These are phyloP conservation scores for Phytophthora pseudosyringae DNA, from an alignment of 352 stramenopile genomes.

Conservation along the genomic window DNA sequence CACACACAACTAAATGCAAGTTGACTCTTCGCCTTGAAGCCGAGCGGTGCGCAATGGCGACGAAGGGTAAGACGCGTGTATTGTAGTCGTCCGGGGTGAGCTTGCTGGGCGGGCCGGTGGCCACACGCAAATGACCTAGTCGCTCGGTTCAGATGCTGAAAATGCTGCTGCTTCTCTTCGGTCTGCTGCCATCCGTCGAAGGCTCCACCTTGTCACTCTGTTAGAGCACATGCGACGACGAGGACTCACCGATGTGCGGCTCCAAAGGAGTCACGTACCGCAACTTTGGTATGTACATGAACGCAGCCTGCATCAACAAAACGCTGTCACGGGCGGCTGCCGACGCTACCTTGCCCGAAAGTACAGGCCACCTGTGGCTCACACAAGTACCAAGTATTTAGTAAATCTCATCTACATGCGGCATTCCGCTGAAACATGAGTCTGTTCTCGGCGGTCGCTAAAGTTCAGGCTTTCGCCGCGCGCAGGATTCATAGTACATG, in stretches of 20 bases:
- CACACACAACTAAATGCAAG: too few relatives aligned
- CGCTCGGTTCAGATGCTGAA: constrained; percentile 5
- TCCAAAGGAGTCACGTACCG: constrained; percentile 41
- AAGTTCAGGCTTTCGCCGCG: constrained; percentile 4
- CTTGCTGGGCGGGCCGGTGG: too few relatives aligned
- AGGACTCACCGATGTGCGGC: constrained; percentile 27
- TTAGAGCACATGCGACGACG: constrained; percentile 1
- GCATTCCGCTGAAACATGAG: too few relatives aligned
- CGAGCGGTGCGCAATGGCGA: too few relatives aligned
- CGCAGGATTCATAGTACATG: too few relatives aligned
- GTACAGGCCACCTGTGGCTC: too few relatives aligned
- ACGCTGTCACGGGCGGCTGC: constrained; percentile 22
- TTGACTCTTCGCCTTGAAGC: too few relatives aligned
- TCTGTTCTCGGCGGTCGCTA: not conserved
- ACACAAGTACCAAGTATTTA: too few relatives aligned
- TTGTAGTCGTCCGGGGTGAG: too few relatives aligned
- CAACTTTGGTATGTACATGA: constrained; percentile 44
- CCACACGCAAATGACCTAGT: too few relatives aligned
- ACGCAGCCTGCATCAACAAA: constrained; percentile 34
- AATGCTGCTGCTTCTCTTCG: constrained; percentile 18
- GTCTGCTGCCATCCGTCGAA: constrained; percentile 11
- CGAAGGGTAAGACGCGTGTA: too few relatives aligned
- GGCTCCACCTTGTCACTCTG: constrained; percentile 1
- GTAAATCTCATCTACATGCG: too few relatives aligned
- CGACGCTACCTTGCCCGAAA: not conserved